These are phyloP conservation scores for Guyanaporus albipodus DNA, from an alignment of 768 basidiomycete genomes.

Conservation along the genomic window DNA sequence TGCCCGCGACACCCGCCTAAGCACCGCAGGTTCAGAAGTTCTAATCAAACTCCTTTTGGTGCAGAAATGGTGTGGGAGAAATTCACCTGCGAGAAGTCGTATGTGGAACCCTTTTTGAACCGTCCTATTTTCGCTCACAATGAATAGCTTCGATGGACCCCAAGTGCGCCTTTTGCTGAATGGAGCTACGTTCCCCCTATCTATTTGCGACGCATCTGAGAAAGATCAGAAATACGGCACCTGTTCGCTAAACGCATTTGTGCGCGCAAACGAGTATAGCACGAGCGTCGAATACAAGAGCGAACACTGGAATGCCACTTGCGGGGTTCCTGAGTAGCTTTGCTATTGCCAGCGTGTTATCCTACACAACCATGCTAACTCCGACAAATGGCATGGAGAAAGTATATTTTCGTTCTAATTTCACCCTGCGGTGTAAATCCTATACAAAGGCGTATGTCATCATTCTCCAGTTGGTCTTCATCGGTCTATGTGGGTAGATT, in stretches of 20 bases:
- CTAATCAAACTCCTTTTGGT: constrained; percentile 38
- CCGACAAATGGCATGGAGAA: too few species aligned
- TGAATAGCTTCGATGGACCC: constrained; percentile 29
- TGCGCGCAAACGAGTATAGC: constrained; percentile 25
- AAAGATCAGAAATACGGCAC: constrained; percentile 34
- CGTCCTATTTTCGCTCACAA: not conserved
- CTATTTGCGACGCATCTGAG: too few species aligned
- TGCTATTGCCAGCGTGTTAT: too few species aligned
- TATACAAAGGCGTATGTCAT: too few species aligned
- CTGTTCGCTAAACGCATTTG: constrained; percentile 36
- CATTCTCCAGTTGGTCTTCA: too few species aligned
- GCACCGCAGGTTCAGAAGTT: constrained; percentile 35
- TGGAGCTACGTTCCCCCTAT: constrained; percentile 35
- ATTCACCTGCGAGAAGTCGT: constrained; percentile 38
- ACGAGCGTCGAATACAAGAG: constrained; percentile 28
- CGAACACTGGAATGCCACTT: constrained; percentile 36
- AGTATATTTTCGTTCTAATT: too few species aligned
- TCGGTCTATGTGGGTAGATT: too few species aligned
- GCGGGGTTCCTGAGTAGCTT: constrained; percentile 15
- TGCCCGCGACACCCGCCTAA: constrained; percentile 21
- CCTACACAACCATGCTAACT: too few species aligned
- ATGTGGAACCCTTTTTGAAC: not conserved
- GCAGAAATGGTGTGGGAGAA: constrained; percentile 42
- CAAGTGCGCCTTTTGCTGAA: constrained; percentile 42
- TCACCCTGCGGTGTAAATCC: too few species aligned